Evolutionary conservation across 2,329 filamentous ascomycete genomes (phyloP).

Genomic region (Thielaviopsis euricoi): DNA sequence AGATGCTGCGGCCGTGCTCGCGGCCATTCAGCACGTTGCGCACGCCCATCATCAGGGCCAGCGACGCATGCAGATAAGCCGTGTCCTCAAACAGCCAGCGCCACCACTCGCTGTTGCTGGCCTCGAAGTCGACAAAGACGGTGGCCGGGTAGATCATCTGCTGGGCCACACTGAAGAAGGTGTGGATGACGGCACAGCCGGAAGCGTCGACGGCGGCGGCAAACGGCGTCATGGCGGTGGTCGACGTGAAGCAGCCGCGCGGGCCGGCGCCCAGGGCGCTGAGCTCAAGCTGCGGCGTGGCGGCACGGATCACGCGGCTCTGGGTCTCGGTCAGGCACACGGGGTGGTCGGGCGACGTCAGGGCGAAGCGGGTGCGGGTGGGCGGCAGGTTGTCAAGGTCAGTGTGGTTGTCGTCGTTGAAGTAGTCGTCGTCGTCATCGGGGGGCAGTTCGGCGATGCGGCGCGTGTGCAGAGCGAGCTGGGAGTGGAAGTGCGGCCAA

Average conservation of each 20-base stretch:
- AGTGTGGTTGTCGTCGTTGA: too few relatives aligned
- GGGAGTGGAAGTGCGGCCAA: background rate
- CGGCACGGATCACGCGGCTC: background rate
- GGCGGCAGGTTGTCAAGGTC: too few relatives aligned
- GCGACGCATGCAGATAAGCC: constrained; percentile 9
- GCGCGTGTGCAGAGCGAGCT: background rate
- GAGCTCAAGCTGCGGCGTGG: background rate
- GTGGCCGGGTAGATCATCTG: constrained; percentile 11
- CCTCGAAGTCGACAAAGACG: constrained; percentile 9
- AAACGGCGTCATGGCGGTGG: background rate
- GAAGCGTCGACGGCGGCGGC: background rate
- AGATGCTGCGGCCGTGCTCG: constrained; percentile 5
- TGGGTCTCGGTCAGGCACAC: background rate
- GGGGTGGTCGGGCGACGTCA: background rate
- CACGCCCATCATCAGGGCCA: constrained; percentile 11
- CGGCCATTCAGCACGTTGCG: constrained; percentile 10
- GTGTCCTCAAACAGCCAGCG: constrained; percentile 8
- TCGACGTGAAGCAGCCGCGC: background rate
- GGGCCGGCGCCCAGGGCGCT: background rate
- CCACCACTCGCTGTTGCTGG: constrained; percentile 10
- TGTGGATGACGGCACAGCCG: background rate
- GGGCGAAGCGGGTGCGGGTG: background rate
- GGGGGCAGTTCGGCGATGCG: background rate
- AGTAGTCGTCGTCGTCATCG: background rate
- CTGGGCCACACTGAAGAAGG: constrained; percentile 9